Conservation (phyloP, 495 filamentous ascomycete species). For the Lichenothelia convexa region DNA sequence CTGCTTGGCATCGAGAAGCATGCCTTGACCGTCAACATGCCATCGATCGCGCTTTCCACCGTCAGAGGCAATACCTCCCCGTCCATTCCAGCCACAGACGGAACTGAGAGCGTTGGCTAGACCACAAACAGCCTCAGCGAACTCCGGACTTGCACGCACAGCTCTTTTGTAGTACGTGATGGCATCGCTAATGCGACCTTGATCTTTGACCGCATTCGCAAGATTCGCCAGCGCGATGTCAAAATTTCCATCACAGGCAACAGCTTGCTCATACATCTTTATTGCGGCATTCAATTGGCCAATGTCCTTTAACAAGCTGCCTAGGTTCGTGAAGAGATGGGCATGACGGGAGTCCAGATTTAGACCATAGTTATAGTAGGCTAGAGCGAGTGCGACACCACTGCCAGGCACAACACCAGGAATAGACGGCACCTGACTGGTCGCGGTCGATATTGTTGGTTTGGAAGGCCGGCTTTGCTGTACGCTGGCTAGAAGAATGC, state of each 20-base stretch:
- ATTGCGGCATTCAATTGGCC: slow-evolving; percentile 83
- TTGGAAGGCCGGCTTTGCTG: slow-evolving; percentile 43
- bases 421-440: slow-evolving; percentile 32
- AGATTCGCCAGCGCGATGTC: slow-evolving; percentile 95
- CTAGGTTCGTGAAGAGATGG: slow-evolving; percentile 95
- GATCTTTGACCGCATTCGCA: slow-evolving; percentile 95
- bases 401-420: slow-evolving; percentile 72
- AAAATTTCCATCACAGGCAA: slow-evolving; percentile 76
- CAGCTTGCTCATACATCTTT: slow-evolving; percentile 92
- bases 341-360: slow-evolving; percentile 77
- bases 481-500: slow-evolving; percentile 84
- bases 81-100: slow-evolving; percentile 85
- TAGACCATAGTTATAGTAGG: slow-evolving; percentile 88
- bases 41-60: slow-evolving; percentile 66
- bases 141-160: slow-evolving; percentile 79
- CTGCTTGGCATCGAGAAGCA: slow-evolving; percentile 55
- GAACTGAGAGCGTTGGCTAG: slow-evolving; percentile 92
- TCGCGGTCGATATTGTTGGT: background rate
- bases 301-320: slow-evolving; percentile 90
- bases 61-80: slow-evolving; percentile 63
- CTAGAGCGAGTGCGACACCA: slow-evolving; percentile 71
- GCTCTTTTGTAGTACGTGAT: slow-evolving; percentile 84
- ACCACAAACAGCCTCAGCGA: slow-evolving; percentile 93
- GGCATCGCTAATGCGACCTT: slow-evolving; percentile 79
- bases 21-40: slow-evolving; percentile 80